Base-by-base conservation (phyloP, 2,329 filamentous ascomycete genomes). In the Trichoderma hamatum region DNA sequence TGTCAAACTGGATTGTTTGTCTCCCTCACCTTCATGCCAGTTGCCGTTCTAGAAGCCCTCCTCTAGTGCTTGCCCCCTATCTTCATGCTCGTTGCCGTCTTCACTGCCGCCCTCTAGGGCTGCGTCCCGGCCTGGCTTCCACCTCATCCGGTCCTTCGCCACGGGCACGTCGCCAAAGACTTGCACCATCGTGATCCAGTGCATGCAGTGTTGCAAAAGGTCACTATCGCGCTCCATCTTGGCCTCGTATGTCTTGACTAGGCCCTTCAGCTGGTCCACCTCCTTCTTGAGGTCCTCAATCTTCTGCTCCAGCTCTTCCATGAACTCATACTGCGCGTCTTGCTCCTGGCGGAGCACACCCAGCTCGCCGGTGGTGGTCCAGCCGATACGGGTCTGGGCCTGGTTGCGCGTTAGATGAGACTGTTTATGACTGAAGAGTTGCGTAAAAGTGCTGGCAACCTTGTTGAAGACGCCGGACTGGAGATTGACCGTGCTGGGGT, bases 121-220 rank as follows among this genome's bases (percentile, higher is more conserved):
- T 9, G 52, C 36, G 54, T 63, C 60, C 16, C 36, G 52, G n/a
- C 62, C 62, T 19, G 62, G 26, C 36, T 46, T 66, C 62, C 62
- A 69, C 11, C 46, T 56, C 62, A 66, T 55, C 51, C 52, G 61
- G 19, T 60, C 43, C 60, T 24, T 36, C 14, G 63, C 49, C 28
- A 70, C 63, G 26, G 68, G 68, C 13, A 70, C 62, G 13, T 61
- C 34, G 28, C 68, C 68, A 61, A 60, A 59, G n/a, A 66, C 46
- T 46, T 70, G 68, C 13, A 51, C 68, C 68, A 66, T 66, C 13
- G 54, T 67, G 49, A 70, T 67, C 68, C 68, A 70, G 39, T 66
- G 68, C 68, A 70, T 70, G 36, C 49, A 51, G 39, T 51, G 56
- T 49, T 67, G 49, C 55, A 70, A 32, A n/a, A 51, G 32, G 28